A percentile compares a stretch with the other conserved stretches of the same genome.
These are phyloP conservation scores for Croton setiger DNA, from an alignment of 441 rosid genomes.

Conservation along the genomic window DNA sequence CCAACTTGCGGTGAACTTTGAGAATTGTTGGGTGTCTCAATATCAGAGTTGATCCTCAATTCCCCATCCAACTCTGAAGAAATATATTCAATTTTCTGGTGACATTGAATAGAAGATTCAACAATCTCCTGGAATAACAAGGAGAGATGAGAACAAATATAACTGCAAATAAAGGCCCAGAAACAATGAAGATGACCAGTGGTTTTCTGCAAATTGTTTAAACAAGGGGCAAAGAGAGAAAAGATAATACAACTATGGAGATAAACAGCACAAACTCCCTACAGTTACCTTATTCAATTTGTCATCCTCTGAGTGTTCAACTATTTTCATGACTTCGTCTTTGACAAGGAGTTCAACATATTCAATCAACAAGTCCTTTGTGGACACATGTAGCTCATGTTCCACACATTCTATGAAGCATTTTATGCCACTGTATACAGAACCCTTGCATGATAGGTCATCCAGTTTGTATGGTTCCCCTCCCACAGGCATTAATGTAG, in stretches of 20 bases:
- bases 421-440: slow-evolving; percentile 27
- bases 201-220: background rate
- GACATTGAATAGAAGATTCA: slow-evolving; percentile 29
- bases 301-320: slow-evolving; percentile 30
- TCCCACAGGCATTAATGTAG: slow-evolving; percentile 24
- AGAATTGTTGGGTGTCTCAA: slow-evolving; percentile 28
- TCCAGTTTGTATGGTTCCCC: slow-evolving; percentile 31
- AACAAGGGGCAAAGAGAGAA: background rate
- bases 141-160: slow-evolving; percentile 6
- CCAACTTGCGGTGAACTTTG: slow-evolving; percentile 30
- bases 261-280: slow-evolving; percentile 12
- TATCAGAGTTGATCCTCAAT: slow-evolving; percentile 24
- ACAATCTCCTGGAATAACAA: slow-evolving; percentile 41
- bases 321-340: slow-evolving; percentile 44
- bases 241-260: background rate
- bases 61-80: slow-evolving; percentile 27
- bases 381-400: slow-evolving; percentile 60
- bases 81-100: slow-evolving; percentile 19
- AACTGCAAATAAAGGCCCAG: background rate
- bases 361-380: slow-evolving; percentile 39
- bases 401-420: slow-evolving; percentile 51
- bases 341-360: slow-evolving; percentile 49
- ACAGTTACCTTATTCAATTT: slow-evolving; percentile 39
- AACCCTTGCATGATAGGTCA: slow-evolving; percentile 19
- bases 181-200: background rate